phyloP scores from a whole-genome alignment of 208 protist species.

The Leishmania tropica region DNA sequence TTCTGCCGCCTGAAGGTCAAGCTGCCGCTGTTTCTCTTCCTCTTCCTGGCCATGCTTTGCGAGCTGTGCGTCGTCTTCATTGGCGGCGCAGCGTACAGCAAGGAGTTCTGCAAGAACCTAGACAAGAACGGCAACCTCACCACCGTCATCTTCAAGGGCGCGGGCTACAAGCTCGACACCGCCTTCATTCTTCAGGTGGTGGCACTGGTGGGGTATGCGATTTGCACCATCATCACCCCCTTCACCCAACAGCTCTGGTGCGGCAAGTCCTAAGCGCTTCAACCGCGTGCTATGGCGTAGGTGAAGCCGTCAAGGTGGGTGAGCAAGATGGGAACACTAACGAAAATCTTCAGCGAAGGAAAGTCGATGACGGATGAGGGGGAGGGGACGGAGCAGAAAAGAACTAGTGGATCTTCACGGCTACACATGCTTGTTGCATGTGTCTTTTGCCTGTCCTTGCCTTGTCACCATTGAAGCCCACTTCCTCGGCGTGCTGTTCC shows the following conservation, averaged over 20 bases:
- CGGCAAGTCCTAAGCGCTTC: slow-evolving; percentile 36
- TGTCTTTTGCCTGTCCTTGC: neutral
- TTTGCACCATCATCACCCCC: slow-evolving; percentile 43
- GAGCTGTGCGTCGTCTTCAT: slow-evolving; percentile 42
- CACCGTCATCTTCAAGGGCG: slow-evolving; percentile 45
- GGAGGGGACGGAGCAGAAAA: neutral
- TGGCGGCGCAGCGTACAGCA: slow-evolving; percentile 30
- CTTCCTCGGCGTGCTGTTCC: neutral
- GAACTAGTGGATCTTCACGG: neutral
- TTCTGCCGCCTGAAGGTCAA: slow-evolving; percentile 54
- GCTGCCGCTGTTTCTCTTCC: slow-evolving; percentile 54
- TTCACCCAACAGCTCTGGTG: slow-evolving; percentile 62
- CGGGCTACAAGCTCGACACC: slow-evolving; percentile 41
- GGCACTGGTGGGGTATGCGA: slow-evolving; percentile 26
- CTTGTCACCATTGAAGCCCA: neutral
- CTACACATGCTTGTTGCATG: neutral
- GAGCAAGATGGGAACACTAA: too few species aligned
- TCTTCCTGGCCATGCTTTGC: slow-evolving; percentile 35
- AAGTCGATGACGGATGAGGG: neutral
- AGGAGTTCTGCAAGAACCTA: slow-evolving; percentile 37
- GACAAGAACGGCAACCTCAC: slow-evolving; percentile 31
- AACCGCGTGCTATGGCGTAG: too few species aligned
- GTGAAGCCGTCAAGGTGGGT: neutral
- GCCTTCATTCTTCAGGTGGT: slow-evolving; percentile 55
- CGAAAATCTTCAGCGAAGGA: neutral